Conservation (phyloP, 1,284 basidiomycete genomes). For the Boletus sp. region DNA sequence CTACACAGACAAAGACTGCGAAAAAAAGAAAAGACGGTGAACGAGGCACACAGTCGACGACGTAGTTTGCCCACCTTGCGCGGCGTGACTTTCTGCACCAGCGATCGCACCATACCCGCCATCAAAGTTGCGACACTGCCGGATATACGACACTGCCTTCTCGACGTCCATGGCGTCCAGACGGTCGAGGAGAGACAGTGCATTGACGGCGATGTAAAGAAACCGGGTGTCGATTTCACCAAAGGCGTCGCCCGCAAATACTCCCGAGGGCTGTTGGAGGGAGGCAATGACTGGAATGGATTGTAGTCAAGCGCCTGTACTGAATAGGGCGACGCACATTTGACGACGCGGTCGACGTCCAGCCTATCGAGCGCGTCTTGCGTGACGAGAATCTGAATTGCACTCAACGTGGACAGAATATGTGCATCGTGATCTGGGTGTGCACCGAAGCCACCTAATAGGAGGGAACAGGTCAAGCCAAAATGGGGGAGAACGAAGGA, state of each 20-base stretch:
- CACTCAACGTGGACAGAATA: slow-evolving; percentile 82
- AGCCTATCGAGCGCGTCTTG: slow-evolving; percentile 77
- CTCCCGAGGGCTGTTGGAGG: slow-evolving; percentile 80
- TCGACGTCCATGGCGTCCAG: slow-evolving; percentile 62
- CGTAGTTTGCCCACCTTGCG: slow-evolving; percentile 60
- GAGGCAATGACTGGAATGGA: slow-evolving; percentile 68
- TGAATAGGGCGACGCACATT: slow-evolving; percentile 48
- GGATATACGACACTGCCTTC: slow-evolving; percentile 71
- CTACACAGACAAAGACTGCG: slow-evolving; percentile 87
- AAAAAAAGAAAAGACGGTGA: neutral
- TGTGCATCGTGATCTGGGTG: slow-evolving; percentile 94
- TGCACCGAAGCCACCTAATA: slow-evolving; percentile 80
- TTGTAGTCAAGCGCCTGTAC: neutral
- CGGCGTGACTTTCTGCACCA: slow-evolving; percentile 91
- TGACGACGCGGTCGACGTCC: slow-evolving; percentile 64
- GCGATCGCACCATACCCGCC: slow-evolving; percentile 85
- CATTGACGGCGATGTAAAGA: slow-evolving; percentile 80
- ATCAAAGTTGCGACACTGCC: slow-evolving; percentile 87
- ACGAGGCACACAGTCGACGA: neutral
- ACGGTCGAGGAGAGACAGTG: slow-evolving; percentile 77
- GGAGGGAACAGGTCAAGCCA: slow-evolving; percentile 1
- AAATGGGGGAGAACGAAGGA: slow-evolving; percentile 1
- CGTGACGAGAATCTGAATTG: slow-evolving; percentile 87
- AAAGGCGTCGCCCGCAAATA: slow-evolving; percentile 87
- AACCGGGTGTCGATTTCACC: slow-evolving; percentile 94